Conservation (phyloP, 169 alveolate species). For the Cystoisospora suis region DNA sequence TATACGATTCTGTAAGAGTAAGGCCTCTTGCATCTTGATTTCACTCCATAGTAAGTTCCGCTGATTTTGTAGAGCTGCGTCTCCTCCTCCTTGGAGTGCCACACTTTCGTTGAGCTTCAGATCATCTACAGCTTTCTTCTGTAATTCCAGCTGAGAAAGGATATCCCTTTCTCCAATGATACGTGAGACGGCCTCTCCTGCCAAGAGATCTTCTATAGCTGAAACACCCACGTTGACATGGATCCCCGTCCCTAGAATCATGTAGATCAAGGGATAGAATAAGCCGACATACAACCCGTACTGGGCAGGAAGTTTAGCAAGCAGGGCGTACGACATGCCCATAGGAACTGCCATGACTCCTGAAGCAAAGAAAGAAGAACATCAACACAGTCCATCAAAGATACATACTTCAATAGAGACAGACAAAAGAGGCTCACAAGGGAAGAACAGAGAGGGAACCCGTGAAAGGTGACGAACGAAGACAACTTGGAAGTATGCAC, state of each 20-base stretch:
- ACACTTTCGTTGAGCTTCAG: constrained; percentile 4
- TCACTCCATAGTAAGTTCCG: neutral
- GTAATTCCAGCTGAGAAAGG: neutral
- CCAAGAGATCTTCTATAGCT: constrained; percentile 63
- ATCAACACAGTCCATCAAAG: too few species aligned
- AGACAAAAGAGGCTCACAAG: too few species aligned
- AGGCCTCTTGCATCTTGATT: constrained; percentile 9
- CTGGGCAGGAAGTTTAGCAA: constrained; percentile 67
- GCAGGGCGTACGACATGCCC: constrained; percentile 70
- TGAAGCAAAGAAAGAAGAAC: too few species aligned
- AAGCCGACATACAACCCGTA: constrained; percentile 62
- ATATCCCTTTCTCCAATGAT: constrained; percentile 41
- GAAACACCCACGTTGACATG: constrained; percentile 65
- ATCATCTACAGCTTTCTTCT: constrained; percentile 17
- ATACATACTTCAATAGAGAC: too few species aligned
- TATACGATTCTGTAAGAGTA: constrained; percentile 30
- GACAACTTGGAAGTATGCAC: too few species aligned
- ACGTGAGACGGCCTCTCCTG: constrained; percentile 62
- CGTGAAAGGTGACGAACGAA: too few species aligned
- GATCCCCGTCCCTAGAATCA: constrained; percentile 61
- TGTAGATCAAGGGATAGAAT: constrained; percentile 60
- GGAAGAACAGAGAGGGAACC: too few species aligned
- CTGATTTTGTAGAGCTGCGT: constrained; percentile 1
- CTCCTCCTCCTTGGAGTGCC: too few species aligned
- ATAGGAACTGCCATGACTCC: constrained; percentile 68